Percentiles rank a stretch among this genome's conserved stretches.
phyloP scores from a whole-genome alignment of 2,329 filamentous ascomycete genomes.

The Aphanocladium album region DNA sequence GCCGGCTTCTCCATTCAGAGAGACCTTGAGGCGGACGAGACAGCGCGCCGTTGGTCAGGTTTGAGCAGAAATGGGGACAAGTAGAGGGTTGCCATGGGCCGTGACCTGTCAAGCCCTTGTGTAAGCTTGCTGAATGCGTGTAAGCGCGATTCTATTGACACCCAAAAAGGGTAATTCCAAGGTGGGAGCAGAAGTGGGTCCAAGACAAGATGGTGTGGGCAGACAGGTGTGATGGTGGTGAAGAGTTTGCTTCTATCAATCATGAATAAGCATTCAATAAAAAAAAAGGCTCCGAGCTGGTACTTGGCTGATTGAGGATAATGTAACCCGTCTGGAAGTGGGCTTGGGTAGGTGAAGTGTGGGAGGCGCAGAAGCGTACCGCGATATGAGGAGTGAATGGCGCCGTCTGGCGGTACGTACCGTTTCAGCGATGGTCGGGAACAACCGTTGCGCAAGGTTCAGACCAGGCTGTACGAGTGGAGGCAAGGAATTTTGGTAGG shows the following conservation, averaged over 20 bases:
- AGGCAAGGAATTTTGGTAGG: background rate
- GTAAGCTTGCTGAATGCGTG: slow-evolving; percentile 2
- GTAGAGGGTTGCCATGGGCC: background rate
- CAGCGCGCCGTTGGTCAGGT: background rate
- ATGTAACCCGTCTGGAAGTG: too few relatives aligned
- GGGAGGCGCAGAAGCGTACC: too few relatives aligned
- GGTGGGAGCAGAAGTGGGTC: slow-evolving; percentile 1
- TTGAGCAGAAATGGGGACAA: background rate
- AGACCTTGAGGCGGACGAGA: too few relatives aligned
- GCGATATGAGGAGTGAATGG: too few relatives aligned
- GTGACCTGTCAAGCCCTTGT: background rate
- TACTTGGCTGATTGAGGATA: too few relatives aligned
- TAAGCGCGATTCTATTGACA: slow-evolving; percentile 28
- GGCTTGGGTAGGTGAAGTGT: too few relatives aligned
- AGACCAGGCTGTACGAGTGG: background rate
- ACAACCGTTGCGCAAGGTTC: background rate
- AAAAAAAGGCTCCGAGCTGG: background rate
- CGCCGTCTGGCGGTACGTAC: too few relatives aligned
- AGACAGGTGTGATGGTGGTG: too few relatives aligned
- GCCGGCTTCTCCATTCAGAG: background rate
- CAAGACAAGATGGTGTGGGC: background rate
- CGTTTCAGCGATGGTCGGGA: background rate
- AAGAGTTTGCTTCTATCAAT: background rate
- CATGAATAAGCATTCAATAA: background rate
- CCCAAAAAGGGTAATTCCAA: slow-evolving; percentile 25